Evolutionary conservation across 345 rosid species (phyloP).

Genomic region (Combretum micranthum): DNA sequence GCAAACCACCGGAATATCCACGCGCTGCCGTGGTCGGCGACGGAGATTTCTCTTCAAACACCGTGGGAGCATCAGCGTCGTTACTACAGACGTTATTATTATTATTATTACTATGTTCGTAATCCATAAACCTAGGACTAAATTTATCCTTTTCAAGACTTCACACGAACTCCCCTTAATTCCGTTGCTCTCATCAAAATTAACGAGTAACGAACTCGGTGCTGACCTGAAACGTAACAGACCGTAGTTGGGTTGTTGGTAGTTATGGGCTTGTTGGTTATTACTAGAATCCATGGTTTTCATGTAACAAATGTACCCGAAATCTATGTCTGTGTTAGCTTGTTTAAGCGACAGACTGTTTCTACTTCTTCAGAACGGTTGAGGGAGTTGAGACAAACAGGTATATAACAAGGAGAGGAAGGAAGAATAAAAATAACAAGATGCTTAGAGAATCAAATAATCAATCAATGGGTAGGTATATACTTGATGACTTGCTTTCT

Average conservation of each 20-base stretch:
- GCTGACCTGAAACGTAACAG: slow-evolving; percentile 81
- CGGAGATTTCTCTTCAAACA: slow-evolving; percentile 1
- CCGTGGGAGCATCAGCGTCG: slow-evolving; percentile 4
- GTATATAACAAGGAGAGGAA: slow-evolving; percentile 1
- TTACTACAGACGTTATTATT: background rate
- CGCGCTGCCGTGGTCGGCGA: slow-evolving; percentile 19
- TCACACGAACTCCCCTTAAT: slow-evolving; percentile 13
- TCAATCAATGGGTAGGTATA: background rate
- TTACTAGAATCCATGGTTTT: slow-evolving; percentile 63
- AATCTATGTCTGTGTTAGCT: too few relatives aligned
- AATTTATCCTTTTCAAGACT: slow-evolving; percentile 30
- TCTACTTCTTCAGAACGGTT: slow-evolving; percentile 1
- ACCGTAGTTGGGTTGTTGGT: slow-evolving; percentile 50
- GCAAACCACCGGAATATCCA: slow-evolving; percentile 52
- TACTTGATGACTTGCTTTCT: too few relatives aligned
- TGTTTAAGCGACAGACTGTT: background rate
- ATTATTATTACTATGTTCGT: slow-evolving; percentile 16
- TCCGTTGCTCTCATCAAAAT: slow-evolving; percentile 23
- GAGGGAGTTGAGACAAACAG: slow-evolving; percentile 1
- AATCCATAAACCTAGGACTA: slow-evolving; percentile 33
- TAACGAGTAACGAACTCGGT: slow-evolving; percentile 51
- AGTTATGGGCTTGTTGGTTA: slow-evolving; percentile 29
- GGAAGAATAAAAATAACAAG: background rate
- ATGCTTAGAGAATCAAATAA: slow-evolving; percentile 12
- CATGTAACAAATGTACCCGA: background rate